phyloP scores from a whole-genome alignment of 2,329 filamentous ascomycete genomes.

The Basipetospora chlamydospora region DNA sequence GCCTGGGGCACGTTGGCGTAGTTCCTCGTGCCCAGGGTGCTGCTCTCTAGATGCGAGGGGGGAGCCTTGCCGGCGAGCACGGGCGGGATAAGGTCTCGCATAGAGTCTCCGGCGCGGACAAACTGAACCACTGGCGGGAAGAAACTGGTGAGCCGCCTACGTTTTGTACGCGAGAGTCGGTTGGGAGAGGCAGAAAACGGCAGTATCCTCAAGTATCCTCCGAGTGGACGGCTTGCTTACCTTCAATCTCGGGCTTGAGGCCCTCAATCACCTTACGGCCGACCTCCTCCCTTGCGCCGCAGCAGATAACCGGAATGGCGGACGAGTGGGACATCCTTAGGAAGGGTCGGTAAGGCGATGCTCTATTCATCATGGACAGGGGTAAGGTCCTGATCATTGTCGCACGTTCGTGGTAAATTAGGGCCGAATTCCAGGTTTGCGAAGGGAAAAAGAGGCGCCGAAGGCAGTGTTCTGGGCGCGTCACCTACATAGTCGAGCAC shows the following conservation, averaged over 20 bases:
- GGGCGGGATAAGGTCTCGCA: slow-evolving; percentile 8
- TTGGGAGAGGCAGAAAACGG: no score
- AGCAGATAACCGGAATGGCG: slow-evolving; percentile 7
- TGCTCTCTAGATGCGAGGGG: slow-evolving; percentile 8
- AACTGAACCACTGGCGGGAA: slow-evolving; percentile 8
- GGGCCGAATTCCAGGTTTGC: no score
- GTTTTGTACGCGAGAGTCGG: no score
- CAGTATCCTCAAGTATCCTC: no score
- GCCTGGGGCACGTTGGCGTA: slow-evolving; percentile 6
- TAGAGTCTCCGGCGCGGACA: slow-evolving; percentile 6
- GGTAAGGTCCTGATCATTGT: no score
- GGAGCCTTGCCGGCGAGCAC: slow-evolving; percentile 5
- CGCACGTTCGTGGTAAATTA: no score
- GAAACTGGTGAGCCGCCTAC: neutral
- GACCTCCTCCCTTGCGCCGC: slow-evolving; percentile 8
- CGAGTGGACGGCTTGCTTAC: no score
- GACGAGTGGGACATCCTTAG: neutral
- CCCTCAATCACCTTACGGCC: slow-evolving; percentile 8
- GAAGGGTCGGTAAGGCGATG: no score
- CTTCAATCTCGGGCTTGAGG: slow-evolving; percentile 10
- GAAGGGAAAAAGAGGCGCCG: no score
- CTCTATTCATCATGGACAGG: no score
- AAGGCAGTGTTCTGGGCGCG: no score
- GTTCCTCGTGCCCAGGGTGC: slow-evolving; percentile 8
- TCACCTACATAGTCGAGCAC: no score